Conservation (phyloP, 768 basidiomycete genomes). For the Cyclocybe aegerita region DNA sequence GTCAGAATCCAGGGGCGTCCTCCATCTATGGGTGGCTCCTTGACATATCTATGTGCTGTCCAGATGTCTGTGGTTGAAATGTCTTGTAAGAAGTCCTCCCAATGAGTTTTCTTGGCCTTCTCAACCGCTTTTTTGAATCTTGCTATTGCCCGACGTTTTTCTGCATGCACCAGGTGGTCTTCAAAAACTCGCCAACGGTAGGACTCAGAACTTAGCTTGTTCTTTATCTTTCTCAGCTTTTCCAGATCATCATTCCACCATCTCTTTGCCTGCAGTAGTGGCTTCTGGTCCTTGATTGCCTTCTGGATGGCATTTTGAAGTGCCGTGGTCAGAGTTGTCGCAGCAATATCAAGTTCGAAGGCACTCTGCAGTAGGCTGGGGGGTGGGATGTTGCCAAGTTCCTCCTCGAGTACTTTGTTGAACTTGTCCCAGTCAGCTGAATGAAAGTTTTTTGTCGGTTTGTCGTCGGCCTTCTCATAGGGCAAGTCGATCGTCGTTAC, state of each 20-base stretch:
- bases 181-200: slow-evolving; percentile 2
- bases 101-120: slow-evolving; percentile 22
- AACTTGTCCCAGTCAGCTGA: slow-evolving; percentile 30
- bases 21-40: slow-evolving; percentile 19
- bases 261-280: slow-evolving; percentile 6
- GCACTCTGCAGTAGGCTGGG: neutral
- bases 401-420: slow-evolving; percentile 12
- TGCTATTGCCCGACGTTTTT: slow-evolving; percentile 10
- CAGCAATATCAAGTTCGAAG: slow-evolving; percentile 3
- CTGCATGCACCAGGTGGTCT: slow-evolving; percentile 22
- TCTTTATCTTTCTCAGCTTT: slow-evolving; percentile 8
- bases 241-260: slow-evolving; percentile 28
- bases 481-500: slow-evolving; percentile 23
- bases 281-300: neutral
- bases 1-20: slow-evolving; percentile 25
- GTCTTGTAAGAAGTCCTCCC: slow-evolving; percentile 27
- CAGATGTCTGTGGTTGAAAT: slow-evolving; percentile 14
- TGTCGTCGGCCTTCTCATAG: neutral
- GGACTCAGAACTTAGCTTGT: slow-evolving; percentile 10
- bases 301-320: no score
- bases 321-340: no score
- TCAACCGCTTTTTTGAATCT: slow-evolving; percentile 13
- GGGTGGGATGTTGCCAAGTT: neutral
- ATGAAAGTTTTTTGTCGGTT: slow-evolving; percentile 22
- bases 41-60: slow-evolving; percentile 22